These are phyloP conservation scores for Kondoa subrosea DNA, from an alignment of 768 basidiomycete genomes.

Conservation along the genomic window DNA sequence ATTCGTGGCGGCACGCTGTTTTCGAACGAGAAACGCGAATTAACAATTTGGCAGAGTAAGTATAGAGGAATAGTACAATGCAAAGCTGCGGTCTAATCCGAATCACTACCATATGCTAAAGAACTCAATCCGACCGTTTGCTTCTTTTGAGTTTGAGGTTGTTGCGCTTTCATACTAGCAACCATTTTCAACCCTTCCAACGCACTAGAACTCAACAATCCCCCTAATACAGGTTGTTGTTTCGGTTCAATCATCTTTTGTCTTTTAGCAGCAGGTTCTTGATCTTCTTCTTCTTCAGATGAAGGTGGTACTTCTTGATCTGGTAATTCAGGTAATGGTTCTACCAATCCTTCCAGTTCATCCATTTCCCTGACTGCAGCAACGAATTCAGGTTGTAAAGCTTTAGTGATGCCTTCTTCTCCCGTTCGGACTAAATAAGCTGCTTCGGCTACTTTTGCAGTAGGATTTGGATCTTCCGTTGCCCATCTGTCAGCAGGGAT, in stretches of 20 bases:
- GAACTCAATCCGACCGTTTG: neutral
- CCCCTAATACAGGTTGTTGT: constrained; percentile 27
- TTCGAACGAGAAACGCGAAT: no score
- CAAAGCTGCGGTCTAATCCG: neutral
- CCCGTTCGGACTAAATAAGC: constrained; percentile 66
- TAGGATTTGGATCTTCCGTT: constrained; percentile 94
- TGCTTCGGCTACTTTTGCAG: constrained; percentile 69
- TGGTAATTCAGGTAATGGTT: constrained; percentile 24
- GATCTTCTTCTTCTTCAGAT: constrained; percentile 30
- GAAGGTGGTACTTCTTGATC: constrained; percentile 21
- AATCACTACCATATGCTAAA: neutral
- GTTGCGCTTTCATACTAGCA: constrained; percentile 62
- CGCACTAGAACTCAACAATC: constrained; percentile 65
- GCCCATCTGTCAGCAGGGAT: constrained; percentile 51
- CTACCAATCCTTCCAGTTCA: constrained; percentile 48
- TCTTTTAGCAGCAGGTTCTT: constrained; percentile 25
- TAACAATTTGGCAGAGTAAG: no score
- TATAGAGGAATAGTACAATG: no score
- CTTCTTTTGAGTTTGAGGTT: constrained; percentile 31
- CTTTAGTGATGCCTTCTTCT: constrained; percentile 58
- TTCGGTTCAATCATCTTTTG: neutral
- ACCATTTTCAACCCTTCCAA: constrained; percentile 81
- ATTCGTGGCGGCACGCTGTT: no score
- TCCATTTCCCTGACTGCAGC: constrained; percentile 73
- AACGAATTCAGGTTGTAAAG: constrained; percentile 73